Conservation (phyloP, 2,329 filamentous ascomycete genomes). For the Elsinoe perseae region DNA sequence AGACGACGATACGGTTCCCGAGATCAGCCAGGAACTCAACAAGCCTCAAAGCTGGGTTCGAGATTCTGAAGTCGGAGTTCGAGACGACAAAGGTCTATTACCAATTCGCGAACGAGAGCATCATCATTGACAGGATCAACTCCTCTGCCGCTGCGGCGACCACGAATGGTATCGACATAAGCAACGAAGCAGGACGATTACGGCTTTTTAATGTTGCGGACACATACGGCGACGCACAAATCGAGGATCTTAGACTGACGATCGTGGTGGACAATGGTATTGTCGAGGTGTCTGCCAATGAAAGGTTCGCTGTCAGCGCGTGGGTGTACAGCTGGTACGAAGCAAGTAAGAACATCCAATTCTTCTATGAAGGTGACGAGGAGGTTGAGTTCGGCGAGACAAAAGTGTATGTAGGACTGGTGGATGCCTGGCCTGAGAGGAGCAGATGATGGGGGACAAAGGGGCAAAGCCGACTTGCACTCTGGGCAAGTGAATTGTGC, state of each 20-base stretch:
- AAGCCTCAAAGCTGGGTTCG: conserved; percentile 35
- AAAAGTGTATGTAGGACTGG: conserved; percentile 33
- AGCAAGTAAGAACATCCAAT: conserved; percentile 30
- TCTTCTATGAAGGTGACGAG: conserved; percentile 31
- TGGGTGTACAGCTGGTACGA: conserved; percentile 38
- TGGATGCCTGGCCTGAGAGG: conserved; percentile 32
- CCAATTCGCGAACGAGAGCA: conserved; percentile 39
- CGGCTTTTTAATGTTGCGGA: conserved; percentile 35
- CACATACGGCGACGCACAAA: not conserved
- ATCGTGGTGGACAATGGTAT: conserved; percentile 35
- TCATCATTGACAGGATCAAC: conserved; percentile 37
- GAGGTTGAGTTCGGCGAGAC: conserved; percentile 30
- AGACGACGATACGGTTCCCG: conserved; percentile 33
- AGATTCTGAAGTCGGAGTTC: conserved; percentile 34
- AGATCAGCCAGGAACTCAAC: conserved; percentile 28
- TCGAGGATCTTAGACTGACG: conserved; percentile 29
- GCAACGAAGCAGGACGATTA: conserved; percentile 34
- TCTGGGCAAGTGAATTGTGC: too few relatives aligned
- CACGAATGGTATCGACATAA: conserved; percentile 33
- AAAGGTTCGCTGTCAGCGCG: conserved; percentile 36
- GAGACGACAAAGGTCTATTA: conserved; percentile 40
- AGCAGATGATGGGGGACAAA: not conserved
- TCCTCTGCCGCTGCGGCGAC: conserved; percentile 36
- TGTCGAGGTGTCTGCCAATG: conserved; percentile 37
- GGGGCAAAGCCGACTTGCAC: too few relatives aligned